Conservation (phyloP, 768 basidiomycete genomes). For the Neoboletus magnificus region DNA sequence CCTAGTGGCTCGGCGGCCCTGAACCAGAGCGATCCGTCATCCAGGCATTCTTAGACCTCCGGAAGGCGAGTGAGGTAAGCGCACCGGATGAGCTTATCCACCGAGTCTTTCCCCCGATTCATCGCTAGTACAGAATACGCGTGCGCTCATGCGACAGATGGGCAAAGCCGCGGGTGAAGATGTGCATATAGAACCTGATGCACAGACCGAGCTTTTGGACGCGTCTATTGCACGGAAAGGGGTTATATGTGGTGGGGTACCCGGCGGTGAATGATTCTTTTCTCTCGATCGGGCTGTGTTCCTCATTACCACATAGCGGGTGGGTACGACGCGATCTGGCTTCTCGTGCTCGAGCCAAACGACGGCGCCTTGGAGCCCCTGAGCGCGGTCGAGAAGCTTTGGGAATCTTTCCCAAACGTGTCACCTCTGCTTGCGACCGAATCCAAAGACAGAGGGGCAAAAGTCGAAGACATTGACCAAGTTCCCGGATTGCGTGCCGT, state of each 20-base stretch:
- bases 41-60: slow-evolving; percentile 55
- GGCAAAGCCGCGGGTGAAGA: slow-evolving; percentile 53
- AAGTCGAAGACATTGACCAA: slow-evolving; percentile 55
- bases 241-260: slow-evolving; percentile 92
- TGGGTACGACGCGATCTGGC: slow-evolving; percentile 96
- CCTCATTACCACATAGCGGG: slow-evolving; percentile 58
- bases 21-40: slow-evolving; percentile 36
- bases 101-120: neutral
- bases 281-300: neutral
- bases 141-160: slow-evolving; percentile 81
- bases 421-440: slow-evolving; percentile 71
- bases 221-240: slow-evolving; percentile 74
- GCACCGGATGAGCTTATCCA: neutral
- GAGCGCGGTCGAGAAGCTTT: slow-evolving; percentile 61
- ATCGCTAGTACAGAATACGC: slow-evolving; percentile 54
- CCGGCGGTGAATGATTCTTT: slow-evolving; percentile 67
- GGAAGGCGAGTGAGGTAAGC: slow-evolving; percentile 55
- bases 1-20: slow-evolving; percentile 44
- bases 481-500: slow-evolving; percentile 54
- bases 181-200: slow-evolving; percentile 87
- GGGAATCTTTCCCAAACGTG: slow-evolving; percentile 60
- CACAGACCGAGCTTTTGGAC: slow-evolving; percentile 83
- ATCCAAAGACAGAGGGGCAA: slow-evolving; percentile 62
- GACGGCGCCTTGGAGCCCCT: slow-evolving; percentile 49
- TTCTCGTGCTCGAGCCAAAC: slow-evolving; percentile 71